A percentile compares a stretch with the other conserved stretches of the same genome.
Evolutionary conservation across 192 early-diverging fungal species (phyloP).

Genomic region (Coemansia sp.): DNA sequence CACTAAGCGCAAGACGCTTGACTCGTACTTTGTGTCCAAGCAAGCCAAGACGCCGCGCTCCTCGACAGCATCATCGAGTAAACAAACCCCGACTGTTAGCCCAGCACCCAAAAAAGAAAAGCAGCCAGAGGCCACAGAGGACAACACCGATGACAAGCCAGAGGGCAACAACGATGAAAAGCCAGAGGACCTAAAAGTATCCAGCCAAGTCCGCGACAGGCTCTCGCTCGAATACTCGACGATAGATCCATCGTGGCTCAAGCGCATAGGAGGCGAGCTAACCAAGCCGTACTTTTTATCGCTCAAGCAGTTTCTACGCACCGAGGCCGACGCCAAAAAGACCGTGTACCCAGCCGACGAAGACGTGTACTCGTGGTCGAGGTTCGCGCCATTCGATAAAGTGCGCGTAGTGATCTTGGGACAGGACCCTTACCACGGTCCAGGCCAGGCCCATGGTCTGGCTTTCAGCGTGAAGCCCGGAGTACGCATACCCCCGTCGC

Average conservation of each 20-base stretch:
- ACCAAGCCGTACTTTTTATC: constrained; percentile 55
- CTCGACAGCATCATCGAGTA: not conserved
- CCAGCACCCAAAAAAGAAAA: not conserved
- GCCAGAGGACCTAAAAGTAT: not conserved
- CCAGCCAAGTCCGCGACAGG: constrained; percentile 4
- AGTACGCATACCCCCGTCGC: constrained; percentile 78
- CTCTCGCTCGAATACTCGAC: constrained; percentile 62
- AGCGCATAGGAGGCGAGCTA: constrained; percentile 59
- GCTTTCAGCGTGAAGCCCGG: constrained; percentile 87
- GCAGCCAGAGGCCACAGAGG: not conserved
- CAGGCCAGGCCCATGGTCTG: constrained; percentile 83
- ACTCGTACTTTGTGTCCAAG: constrained; percentile 31
- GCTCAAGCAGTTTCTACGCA: constrained; percentile 70
- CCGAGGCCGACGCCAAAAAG: constrained; percentile 55
- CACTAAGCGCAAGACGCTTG: constrained; percentile 42
- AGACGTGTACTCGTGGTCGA: constrained; percentile 84
- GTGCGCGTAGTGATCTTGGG: constrained; percentile 92
- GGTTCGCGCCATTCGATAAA: constrained; percentile 62
- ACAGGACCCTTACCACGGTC: constrained; percentile 80
- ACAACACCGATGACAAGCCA: not conserved
- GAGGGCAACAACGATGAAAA: not conserved
- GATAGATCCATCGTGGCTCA: constrained; percentile 74
- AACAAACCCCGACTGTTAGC: not conserved
- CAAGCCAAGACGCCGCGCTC: constrained; percentile 7
- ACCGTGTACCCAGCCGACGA: constrained; percentile 70